Conservation (phyloP, 805 yeast genomes). For the Maudiozyma barnettii region DNA sequence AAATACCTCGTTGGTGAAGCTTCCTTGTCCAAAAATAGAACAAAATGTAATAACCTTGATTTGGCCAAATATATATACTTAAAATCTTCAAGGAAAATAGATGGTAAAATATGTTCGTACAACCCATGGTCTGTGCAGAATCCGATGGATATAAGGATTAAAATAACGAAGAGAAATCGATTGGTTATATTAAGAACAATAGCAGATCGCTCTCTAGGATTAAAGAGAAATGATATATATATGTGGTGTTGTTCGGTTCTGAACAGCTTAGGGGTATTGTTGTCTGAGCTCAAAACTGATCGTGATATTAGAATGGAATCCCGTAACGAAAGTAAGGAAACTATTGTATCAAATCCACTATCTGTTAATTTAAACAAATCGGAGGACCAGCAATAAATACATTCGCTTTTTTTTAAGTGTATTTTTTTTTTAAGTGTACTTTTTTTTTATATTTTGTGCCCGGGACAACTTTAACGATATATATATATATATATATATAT, state of each 20-base stretch:
- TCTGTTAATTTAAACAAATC: not conserved
- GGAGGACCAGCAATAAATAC: too few species aligned
- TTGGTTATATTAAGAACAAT: constrained; percentile 20
- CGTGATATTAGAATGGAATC: constrained; percentile 15
- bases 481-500: not conserved
- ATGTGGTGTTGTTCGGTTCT: constrained; percentile 22
- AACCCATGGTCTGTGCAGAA: constrained; percentile 19
- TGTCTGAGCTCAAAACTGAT: constrained; percentile 17
- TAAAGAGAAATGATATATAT: constrained; percentile 14
- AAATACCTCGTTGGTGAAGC: constrained; percentile 11
- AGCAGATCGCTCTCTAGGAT: constrained; percentile 13
- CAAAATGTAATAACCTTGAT: constrained; percentile 7
- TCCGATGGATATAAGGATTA: constrained; percentile 13
- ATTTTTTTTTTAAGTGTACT: too few species aligned
- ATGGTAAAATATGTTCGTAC: not conserved
- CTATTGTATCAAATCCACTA: not conserved
- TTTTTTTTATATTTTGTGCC: too few species aligned
- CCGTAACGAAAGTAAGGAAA: not conserved
- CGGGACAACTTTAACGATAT: not conserved
- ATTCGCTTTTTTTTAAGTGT: too few species aligned
- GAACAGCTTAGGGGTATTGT: constrained; percentile 14
- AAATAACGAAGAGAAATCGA: constrained; percentile 14
- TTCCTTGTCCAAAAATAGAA: not conserved
- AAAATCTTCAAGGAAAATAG: constrained; percentile 3
- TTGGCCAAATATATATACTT: constrained; percentile 17